Evolutionary conservation across 2,329 filamentous ascomycete genomes (phyloP), one percentile per base, ranked within the genome.

Genomic region (Keithomyces neogunnii): DNA sequence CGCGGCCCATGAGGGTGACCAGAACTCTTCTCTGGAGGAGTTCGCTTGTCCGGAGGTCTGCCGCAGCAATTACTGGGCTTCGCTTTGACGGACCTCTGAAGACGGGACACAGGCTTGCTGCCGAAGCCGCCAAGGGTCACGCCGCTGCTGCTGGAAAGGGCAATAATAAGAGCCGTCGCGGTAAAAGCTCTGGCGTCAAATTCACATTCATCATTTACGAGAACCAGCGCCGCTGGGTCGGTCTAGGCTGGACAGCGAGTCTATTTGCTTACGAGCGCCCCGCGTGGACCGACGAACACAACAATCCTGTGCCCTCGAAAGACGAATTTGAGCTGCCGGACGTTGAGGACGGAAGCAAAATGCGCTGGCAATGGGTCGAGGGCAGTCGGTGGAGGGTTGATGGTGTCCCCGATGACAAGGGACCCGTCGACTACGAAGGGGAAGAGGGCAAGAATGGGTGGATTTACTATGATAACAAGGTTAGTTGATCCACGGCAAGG

Each of bases 401-500:
- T 60, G 87, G 88, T 1, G 82, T 82, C 1, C 67, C 76, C 0
- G 81, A 83, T 68, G 70, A 74, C 19, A 58, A 67, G 13, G 66
- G 55, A 1, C 53, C 64, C 0, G 60, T 70, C 4, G 80, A 75
- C 53, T 80, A 79, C 56, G 80, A 82, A 50, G 73, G 74, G 2
- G 73, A 80, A 1, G 77, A 84, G 29, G 85, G 80, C 3, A 83
- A 71, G 62, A 80, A 85, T 59, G 93, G 91, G 1, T 99, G 93
- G 93, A 89, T 96, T 38, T 99, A 93, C 68, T 99, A 96, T 64
- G 93, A 99, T 63, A 97, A 92, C 66, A 96, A 96, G 83, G 89
- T 89, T 71, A 54, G 73, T 8, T 10, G 29, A 4, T 5, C 2
- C 19, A 19, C 19, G 19, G 19, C 19, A 19, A 4, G 3, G 8